Percentiles rank a stretch among this genome's conserved stretches.
These are phyloP conservation scores for Lentinula raphanica DNA, from an alignment of 768 basidiomycete species.

Conservation along the genomic window DNA sequence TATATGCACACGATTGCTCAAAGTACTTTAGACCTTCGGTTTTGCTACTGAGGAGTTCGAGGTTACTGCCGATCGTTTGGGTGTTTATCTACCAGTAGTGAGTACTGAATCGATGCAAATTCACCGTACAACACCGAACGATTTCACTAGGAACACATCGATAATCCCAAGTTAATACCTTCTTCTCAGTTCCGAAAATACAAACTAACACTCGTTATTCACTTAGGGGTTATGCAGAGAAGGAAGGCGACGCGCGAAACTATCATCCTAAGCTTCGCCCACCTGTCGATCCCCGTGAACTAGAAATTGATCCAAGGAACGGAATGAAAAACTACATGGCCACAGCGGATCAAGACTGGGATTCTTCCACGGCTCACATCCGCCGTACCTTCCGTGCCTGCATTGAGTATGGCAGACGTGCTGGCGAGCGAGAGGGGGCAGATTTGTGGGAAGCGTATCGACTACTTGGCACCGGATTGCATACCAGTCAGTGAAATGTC, in stretches of 20 bases:
- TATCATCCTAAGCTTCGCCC: slow-evolving; percentile 71
- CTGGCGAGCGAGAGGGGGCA: slow-evolving; percentile 44
- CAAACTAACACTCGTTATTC: no score
- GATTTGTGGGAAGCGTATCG: slow-evolving; percentile 67
- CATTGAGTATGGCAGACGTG: slow-evolving; percentile 62
- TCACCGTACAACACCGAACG: slow-evolving; percentile 1
- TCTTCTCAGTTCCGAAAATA: no score
- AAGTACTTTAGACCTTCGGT: slow-evolving; percentile 44
- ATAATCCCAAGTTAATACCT: slow-evolving; percentile 72
- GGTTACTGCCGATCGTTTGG: slow-evolving; percentile 67
- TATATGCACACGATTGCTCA: background rate
- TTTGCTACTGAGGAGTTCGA: slow-evolving; percentile 65
- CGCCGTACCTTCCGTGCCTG: slow-evolving; percentile 57
- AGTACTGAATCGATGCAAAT: slow-evolving; percentile 14
- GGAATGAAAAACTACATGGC: slow-evolving; percentile 92
- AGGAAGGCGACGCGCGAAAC: slow-evolving; percentile 65
- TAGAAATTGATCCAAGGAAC: slow-evolving; percentile 69
- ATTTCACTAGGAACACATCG: slow-evolving; percentile 63
- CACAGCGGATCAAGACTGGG: slow-evolving; percentile 61
- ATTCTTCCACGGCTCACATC: slow-evolving; percentile 67
- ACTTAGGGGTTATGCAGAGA: slow-evolving; percentile 59
- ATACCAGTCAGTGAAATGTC: slow-evolving; percentile 30
- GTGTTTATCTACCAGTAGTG: slow-evolving; percentile 70
- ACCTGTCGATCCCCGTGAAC: slow-evolving; percentile 65
- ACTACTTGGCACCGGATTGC: slow-evolving; percentile 62